Evolutionary conservation across 202 grass and related monocot species (phyloP).

Genomic region (Dendrocalamus latiflorus): DNA sequence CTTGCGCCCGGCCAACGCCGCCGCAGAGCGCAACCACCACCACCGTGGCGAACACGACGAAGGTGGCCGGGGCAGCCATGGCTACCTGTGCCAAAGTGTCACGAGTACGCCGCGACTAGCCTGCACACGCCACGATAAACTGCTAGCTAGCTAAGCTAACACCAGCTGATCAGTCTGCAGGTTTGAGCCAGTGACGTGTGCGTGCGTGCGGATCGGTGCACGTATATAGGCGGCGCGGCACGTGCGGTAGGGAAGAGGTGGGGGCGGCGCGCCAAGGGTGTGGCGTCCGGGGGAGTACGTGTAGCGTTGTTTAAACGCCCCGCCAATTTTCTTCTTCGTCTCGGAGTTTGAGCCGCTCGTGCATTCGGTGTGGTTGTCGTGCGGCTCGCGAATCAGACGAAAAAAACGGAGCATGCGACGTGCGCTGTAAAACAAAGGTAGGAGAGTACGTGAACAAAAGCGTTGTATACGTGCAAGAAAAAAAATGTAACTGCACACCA

Average conservation of each 20-base stretch:
- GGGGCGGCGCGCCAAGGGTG: conserved; percentile 37
- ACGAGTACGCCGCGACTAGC: neutral
- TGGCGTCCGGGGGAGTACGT: conserved; percentile 13
- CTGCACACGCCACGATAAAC: neutral
- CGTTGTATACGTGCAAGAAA: too few species aligned
- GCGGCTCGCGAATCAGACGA: neutral
- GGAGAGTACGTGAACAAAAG: neutral
- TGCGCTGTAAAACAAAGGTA: conserved; percentile 18
- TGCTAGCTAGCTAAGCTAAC: neutral
- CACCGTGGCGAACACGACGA: neutral
- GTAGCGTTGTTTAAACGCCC: conserved; percentile 5
- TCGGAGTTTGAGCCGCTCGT: neutral
- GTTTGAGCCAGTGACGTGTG: neutral
- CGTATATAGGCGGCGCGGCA: conserved; percentile 16
- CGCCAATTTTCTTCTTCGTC: neutral
- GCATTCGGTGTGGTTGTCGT: neutral
- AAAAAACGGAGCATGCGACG: conserved; percentile 12
- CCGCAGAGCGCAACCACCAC: neutral
- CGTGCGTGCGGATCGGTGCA: neutral
- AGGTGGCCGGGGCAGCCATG: neutral
- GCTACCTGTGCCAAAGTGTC: neutral
- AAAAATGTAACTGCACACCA: too few species aligned
- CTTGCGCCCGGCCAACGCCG: conserved; percentile 1
- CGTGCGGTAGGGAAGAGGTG: neutral
- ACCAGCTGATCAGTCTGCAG: neutral